Percentiles rank a stretch among this genome's conserved stretches.
Evolutionary conservation across 106 monocot genomes (phyloP).

Genomic region (Iris macrosiphon): DNA sequence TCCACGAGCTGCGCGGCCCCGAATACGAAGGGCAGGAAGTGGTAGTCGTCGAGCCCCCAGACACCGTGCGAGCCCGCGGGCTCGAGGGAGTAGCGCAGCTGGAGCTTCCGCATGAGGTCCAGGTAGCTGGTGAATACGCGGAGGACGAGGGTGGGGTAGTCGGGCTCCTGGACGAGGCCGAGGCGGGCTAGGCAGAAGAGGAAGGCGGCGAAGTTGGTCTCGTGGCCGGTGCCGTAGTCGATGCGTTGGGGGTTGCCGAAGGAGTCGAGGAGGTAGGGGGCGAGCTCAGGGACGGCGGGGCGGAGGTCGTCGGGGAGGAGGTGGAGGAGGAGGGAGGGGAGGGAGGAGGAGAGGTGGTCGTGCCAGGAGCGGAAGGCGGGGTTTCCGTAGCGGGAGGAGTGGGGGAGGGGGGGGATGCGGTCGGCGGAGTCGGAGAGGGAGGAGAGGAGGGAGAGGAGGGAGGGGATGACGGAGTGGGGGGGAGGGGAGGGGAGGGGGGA

Average conservation of each 20-base stretch:
- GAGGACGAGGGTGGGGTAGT: constrained; percentile 62
- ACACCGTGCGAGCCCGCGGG: constrained; percentile 96
- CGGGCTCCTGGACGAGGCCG: constrained; percentile 57
- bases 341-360: constrained; percentile 31
- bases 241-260: constrained; percentile 85
- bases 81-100: constrained; percentile 64
- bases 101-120: constrained; percentile 77
- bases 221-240: constrained; percentile 95
- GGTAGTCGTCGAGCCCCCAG: constrained; percentile 96
- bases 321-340: constrained; percentile 22
- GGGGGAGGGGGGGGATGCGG: constrained; percentile 52
- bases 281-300: constrained; percentile 43
- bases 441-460: constrained; percentile 45
- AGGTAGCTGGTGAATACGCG: constrained; percentile 67
- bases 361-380: constrained; percentile 85
- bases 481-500: constrained; percentile 52
- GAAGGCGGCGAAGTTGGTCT: constrained; percentile 88
- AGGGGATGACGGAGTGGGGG: constrained; percentile 15
- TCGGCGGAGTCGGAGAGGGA: constrained; percentile 42
- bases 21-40: constrained; percentile 87
- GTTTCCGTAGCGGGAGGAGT: constrained; percentile 78
- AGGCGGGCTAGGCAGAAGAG: constrained; percentile 85
- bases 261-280: constrained; percentile 81
- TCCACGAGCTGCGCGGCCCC: constrained; percentile 90
- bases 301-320: constrained; percentile 8